Evolutionary conservation across 2,329 filamentous ascomycete species (phyloP).

Genomic region (Talaromyces sp.): DNA sequence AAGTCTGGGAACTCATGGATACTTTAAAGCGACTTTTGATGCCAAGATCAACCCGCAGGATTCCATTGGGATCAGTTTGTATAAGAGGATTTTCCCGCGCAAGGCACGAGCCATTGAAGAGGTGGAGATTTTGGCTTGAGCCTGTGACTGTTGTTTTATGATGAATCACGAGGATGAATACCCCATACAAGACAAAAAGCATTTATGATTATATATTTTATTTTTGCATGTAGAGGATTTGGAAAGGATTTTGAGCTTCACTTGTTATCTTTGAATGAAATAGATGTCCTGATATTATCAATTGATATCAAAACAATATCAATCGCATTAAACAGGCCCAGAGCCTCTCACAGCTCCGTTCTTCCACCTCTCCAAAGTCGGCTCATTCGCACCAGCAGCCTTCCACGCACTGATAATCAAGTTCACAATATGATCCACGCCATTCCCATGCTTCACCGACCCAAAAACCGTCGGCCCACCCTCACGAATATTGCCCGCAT

Average conservation of each 20-base stretch:
- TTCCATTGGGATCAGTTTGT: slow-evolving; percentile 81
- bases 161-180: slow-evolving; percentile 4
- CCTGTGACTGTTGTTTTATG: background rate
- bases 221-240: background rate
- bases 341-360: slow-evolving; percentile 32
- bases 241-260: background rate
- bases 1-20: slow-evolving; percentile 91
- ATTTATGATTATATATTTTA: background rate
- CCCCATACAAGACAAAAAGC: background rate
- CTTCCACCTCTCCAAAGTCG: slow-evolving; percentile 40
- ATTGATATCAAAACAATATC: background rate
- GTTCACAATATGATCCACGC: slow-evolving; percentile 78
- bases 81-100: slow-evolving; percentile 79
- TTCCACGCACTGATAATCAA: slow-evolving; percentile 90
- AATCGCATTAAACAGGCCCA: slow-evolving; percentile 20
- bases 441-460: slow-evolving; percentile 89
- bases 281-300: background rate
- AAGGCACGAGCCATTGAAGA: slow-evolving; percentile 49
- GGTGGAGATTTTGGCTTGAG: slow-evolving; percentile 8
- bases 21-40: slow-evolving; percentile 99
- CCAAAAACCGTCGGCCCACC: slow-evolving; percentile 94
- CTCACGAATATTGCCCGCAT: slow-evolving; percentile 90
- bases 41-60: slow-evolving; percentile 94
- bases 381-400: slow-evolving; percentile 66
- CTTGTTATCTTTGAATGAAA: background rate